These are phyloP conservation scores for Sugiyamaella qingdaonensis DNA, from an alignment of 805 yeast species.

Conservation along the genomic window DNA sequence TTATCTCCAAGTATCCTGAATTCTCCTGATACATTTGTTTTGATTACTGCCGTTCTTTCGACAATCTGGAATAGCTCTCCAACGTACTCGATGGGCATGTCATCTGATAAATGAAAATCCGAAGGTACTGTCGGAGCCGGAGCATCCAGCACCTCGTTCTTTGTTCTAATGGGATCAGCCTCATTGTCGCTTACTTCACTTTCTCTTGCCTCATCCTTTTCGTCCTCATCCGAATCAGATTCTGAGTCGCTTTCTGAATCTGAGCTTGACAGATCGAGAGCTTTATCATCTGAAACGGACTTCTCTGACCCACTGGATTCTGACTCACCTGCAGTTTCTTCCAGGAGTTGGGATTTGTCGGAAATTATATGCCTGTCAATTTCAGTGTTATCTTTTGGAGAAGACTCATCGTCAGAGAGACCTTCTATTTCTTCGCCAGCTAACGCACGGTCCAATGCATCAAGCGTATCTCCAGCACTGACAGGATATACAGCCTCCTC, in stretches of 20 bases:
- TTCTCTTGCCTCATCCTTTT: conserved; percentile 8
- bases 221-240: conserved; percentile 10
- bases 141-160: conserved; percentile 71
- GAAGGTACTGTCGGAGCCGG: conserved; percentile 63
- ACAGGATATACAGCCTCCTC: too few relatives aligned
- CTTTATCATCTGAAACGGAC: conserved; percentile 17
- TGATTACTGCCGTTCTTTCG: conserved; percentile 66
- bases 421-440: conserved; percentile 15
- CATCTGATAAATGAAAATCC: conserved; percentile 54
- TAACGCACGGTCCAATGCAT: conserved; percentile 20
- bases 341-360: not conserved
- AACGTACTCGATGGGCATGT: conserved; percentile 62
- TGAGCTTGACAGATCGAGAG: conserved; percentile 23
- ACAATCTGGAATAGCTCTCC: conserved; percentile 69
- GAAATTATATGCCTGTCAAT: not conserved
- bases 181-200: conserved; percentile 19
- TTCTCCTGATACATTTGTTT: conserved; percentile 77
- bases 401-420: conserved; percentile 24
- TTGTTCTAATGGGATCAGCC: conserved; percentile 62
- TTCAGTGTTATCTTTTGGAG: conserved; percentile 6
- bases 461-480: not conserved
- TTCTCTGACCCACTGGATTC: not conserved
- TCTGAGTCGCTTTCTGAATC: conserved; percentile 26
- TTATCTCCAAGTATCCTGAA: conserved; percentile 70
- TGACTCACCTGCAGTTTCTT: not conserved